A percentile compares a stretch with the other conserved stretches of the same genome.
Conservation (phyloP, 768 basidiomycete genomes). For the Glaciozyma antarctica region DNA sequence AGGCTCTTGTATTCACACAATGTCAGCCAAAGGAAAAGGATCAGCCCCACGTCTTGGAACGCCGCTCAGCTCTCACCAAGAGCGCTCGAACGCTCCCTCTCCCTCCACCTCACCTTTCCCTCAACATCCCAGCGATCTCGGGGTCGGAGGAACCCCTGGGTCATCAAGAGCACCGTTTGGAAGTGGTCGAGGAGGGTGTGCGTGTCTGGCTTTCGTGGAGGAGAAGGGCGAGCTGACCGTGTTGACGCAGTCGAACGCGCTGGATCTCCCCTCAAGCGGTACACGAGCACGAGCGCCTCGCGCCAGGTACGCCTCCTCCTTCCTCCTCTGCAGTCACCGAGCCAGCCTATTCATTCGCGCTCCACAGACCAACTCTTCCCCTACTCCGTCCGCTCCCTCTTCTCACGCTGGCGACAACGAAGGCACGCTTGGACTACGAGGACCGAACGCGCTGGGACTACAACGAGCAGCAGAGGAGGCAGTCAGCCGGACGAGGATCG, state of each 20-base stretch:
- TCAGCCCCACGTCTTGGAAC: no score
- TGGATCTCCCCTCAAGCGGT: no score
- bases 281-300: no score
- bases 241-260: no score
- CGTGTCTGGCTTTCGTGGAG: background rate
- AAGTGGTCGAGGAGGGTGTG: background rate
- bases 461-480: background rate
- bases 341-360: background rate
- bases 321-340: background rate
- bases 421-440: background rate
- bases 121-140: background rate
- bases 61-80: background rate
- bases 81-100: background rate
- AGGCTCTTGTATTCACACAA: background rate
- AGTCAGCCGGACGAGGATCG: background rate
- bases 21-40: background rate
- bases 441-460: background rate
- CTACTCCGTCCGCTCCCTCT: background rate
- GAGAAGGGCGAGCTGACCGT: no score
- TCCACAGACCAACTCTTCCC: background rate
- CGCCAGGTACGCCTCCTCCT: background rate
- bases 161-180: background rate
- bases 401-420: background rate
- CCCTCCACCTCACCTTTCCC: background rate
- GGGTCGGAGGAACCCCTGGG: background rate